Base-by-base conservation (phyloP, 2,329 filamentous ascomycete species). In the Trichoderma sp. region DNA sequence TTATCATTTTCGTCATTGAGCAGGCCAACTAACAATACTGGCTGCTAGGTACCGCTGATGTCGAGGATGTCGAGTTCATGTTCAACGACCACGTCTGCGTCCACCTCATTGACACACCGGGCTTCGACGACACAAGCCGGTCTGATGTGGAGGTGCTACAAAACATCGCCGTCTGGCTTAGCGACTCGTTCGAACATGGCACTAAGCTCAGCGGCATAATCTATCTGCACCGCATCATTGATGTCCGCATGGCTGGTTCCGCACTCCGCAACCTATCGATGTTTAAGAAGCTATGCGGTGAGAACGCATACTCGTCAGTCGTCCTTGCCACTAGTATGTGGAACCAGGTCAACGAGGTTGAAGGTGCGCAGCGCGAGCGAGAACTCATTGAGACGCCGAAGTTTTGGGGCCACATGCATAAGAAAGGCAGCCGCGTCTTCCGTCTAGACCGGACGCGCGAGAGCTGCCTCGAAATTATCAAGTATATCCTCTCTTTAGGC, bases 181-280 rank as follows among this genome's bases (percentile, higher is more conserved):
- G 0, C 0, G 9, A 50, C 1, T 50, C 43, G 3, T 12, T 12
- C 9, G 3, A 50, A 6, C 2, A 23, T 0, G n/a, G 5, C 0
- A 50, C 4, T 0, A 23, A 50, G 43, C 43, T 50, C 11, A 50
- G 43, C n/a, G 43, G n/a, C n/a, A 23, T 50, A 1, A 50, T 50
- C 2, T 50, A 50, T 20, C 0, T 50, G 43, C 43, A 50, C n/a
- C 43, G 43, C 9, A 50, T 50, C 4, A 50, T 20, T 23, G 43
- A 50, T 12, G 3, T 13, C 43, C 43, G 43, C n/a, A 50, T 50
- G 43, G n/a, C 43, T n/a, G 43, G 43, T 2, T 50, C 43, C 1
- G 0, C 43, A 0, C n/a, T 11, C n/a, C 43, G 43, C 43, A 50
- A 50, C n/a, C n/a, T 50, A 23, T 50, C n/a, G 9, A 50, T 50